These are phyloP conservation scores for Suillus tomentosus DNA, from an alignment of 768 basidiomycete species.

Conservation along the genomic window DNA sequence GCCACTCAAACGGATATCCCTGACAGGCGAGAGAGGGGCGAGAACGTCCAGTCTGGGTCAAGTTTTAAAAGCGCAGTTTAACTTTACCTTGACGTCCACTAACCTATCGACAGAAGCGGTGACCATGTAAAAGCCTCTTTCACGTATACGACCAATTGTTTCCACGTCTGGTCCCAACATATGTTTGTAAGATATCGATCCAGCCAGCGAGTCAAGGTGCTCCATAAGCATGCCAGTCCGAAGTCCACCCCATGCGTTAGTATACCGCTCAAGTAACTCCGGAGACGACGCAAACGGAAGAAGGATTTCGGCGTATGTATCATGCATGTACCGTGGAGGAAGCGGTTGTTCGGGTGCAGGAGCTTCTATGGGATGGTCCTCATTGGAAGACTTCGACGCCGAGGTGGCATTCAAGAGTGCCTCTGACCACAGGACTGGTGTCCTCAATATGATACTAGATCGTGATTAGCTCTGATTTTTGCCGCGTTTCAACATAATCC, in stretches of 20 bases:
- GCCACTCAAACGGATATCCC: slow-evolving; percentile 74
- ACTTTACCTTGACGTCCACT: slow-evolving; percentile 9
- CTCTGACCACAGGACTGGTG: slow-evolving; percentile 59
- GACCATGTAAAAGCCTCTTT: slow-evolving; percentile 78
- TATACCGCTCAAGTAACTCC: slow-evolving; percentile 64
- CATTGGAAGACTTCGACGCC: slow-evolving; percentile 20
- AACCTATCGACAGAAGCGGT: slow-evolving; percentile 83
- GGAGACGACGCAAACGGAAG: slow-evolving; percentile 66
- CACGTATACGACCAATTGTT: slow-evolving; percentile 53
- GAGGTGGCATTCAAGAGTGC: slow-evolving; percentile 44
- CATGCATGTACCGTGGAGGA: slow-evolving; percentile 60
- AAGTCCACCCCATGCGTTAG: slow-evolving; percentile 70
- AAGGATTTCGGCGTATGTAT: slow-evolving; percentile 67
- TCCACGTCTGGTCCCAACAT: slow-evolving; percentile 67
- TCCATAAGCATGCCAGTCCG: slow-evolving; percentile 76
- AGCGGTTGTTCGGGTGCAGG: slow-evolving; percentile 25
- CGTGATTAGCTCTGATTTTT: slow-evolving; percentile 10
- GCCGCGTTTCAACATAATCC: slow-evolving; percentile 9
- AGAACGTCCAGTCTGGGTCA: slow-evolving; percentile 64
- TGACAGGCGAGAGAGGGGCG: slow-evolving; percentile 53
- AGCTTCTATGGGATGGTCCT: slow-evolving; percentile 16
- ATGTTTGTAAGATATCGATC: slow-evolving; percentile 83
- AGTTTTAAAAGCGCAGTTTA: not conserved
- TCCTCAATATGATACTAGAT: slow-evolving; percentile 54
- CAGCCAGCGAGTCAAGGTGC: slow-evolving; percentile 83